Percentiles rank a stretch among this genome's conserved stretches.
phyloP scores from a whole-genome alignment of 306 rosid genomes.

The Vicia faba region DNA sequence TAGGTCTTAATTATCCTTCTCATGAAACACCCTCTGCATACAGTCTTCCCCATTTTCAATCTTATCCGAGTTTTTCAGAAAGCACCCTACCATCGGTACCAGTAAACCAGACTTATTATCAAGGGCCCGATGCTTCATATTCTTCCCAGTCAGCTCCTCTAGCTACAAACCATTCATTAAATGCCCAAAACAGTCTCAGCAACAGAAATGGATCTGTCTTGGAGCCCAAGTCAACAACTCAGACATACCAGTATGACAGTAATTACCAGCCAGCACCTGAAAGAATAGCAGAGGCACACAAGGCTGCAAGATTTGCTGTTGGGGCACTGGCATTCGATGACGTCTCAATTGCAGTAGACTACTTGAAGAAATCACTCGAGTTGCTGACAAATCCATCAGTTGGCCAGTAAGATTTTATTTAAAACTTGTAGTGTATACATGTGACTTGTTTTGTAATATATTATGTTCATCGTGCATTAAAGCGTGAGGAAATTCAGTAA shows the following conservation, averaged over 20 bases:
- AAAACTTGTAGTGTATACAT: conserved; percentile 26
- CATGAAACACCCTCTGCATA: conserved; percentile 53
- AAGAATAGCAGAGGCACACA: conserved; percentile 94
- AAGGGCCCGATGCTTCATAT: conserved; percentile 71
- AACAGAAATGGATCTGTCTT: conserved; percentile 55
- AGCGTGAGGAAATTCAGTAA: conserved; percentile 28
- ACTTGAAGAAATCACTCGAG: conserved; percentile 84
- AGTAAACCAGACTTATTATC: conserved; percentile 57
- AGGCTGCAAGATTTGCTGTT: conserved; percentile 98
- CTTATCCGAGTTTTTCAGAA: conserved; percentile 93
- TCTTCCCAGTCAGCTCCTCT: conserved; percentile 68
- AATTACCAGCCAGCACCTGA: conserved; percentile 87
- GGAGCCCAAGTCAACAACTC: conserved; percentile 57
- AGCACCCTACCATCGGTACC: conserved; percentile 82
- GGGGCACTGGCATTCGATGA: conserved; percentile 99
- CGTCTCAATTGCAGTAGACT: conserved; percentile 83
- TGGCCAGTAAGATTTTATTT: conserved; percentile 40
- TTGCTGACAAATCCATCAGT: conserved; percentile 89
- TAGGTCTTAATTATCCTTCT: conserved; percentile 60
- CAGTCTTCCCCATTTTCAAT: conserved; percentile 77
- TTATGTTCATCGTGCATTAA: conserved; percentile 12
- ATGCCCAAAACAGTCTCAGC: conserved; percentile 51
- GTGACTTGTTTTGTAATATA: conserved; percentile 44
- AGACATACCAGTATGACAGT: conserved; percentile 71
- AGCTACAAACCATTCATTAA: conserved; percentile 49